Evolutionary conservation across 1,284 basidiomycete genomes (phyloP).

Genomic region (Polyporus tsugae): DNA sequence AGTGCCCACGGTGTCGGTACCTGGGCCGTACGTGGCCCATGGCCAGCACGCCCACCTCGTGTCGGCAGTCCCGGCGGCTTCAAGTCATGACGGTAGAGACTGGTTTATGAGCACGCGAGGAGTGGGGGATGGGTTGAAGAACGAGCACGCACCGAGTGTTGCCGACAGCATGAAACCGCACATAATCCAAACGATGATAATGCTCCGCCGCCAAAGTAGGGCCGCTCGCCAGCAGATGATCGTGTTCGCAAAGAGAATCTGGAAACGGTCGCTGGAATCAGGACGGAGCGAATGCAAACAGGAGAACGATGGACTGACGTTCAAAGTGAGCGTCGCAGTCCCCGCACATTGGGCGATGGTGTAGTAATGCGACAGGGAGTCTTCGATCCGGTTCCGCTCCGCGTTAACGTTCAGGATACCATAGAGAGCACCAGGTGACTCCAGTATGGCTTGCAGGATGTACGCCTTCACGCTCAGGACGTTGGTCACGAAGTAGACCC

Average conservation of each 20-base stretch:
- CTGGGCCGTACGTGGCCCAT: not conserved
- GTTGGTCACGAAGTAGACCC: slow-evolving; percentile 1
- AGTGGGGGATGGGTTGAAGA: not conserved
- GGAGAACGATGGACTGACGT: not conserved
- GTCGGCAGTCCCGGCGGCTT: not conserved
- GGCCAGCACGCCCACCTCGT: slow-evolving; percentile 1
- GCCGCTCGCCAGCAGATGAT: not conserved
- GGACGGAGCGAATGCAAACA: not conserved
- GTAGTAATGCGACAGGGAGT: not conserved
- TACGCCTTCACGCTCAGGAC: not conserved
- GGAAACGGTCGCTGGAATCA: not conserved
- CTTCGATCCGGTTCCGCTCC: not conserved
- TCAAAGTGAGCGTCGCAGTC: not conserved
- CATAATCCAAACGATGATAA: not conserved
- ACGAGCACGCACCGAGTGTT: not conserved
- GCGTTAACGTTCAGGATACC: not conserved
- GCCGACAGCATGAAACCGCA: slow-evolving; percentile 2
- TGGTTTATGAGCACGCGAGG: not conserved
- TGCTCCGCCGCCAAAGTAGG: not conserved
- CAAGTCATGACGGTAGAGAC: not conserved
- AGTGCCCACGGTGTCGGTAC: not conserved
- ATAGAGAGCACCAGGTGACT: not conserved
- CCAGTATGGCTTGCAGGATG: not conserved
- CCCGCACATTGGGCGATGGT: not conserved
- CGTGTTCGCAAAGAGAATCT: slow-evolving; percentile 3